Base-by-base conservation (phyloP, 805 yeast genomes). In the Monosporozyma servazzii region DNA sequence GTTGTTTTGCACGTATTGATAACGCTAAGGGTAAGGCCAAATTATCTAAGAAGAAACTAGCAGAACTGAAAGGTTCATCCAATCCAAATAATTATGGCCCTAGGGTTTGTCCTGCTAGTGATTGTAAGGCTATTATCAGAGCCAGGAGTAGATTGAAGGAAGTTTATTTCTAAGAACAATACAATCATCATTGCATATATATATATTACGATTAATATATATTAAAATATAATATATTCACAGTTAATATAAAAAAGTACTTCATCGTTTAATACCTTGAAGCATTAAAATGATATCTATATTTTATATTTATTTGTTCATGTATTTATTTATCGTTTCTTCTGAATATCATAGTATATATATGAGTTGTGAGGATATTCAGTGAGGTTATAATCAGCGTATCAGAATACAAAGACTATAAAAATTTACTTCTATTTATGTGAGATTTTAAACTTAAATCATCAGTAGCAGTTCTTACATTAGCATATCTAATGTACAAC, bases 1-100 rank as follows among this genome's bases (percentile, higher is more conserved):
- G 91, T 42, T 88, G 96, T 68, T 85, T 84, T 21, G 79, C 79
- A 56, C 77, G 81, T 58, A 80, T 84, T n/a, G 76, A 76, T 17
- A 74, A 76, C 58, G 59, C 72, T 3, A 62, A 64, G 52, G 58
- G 56, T 0, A 55, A 54, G 8, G 53, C 54, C 36, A 58, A 56
- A 45, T 47, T 49, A 18, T 53, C 62, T 2, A 68, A 62, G 55
- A 63, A 55, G 51, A 58, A 56, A 40, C 55, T 61, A 43, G 53
- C 55, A 2, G 51, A 53, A 7, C 54, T 52, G 11, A 63, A 54
- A 58, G 75, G 66, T 47, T 66, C 68, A 49, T 65, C 66, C 1
- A 71, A 74, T 57, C 76, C 77, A 1, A 71, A 67, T 43, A 64
- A 70, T 45, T 76, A 71, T 55, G 81, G 86, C 0, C 89, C 89